Evolutionary conservation across 192 early-diverging fungal genomes (phyloP), one percentile per base, ranked within the genome.

Genomic region (Cladochytrium replicatum): DNA sequence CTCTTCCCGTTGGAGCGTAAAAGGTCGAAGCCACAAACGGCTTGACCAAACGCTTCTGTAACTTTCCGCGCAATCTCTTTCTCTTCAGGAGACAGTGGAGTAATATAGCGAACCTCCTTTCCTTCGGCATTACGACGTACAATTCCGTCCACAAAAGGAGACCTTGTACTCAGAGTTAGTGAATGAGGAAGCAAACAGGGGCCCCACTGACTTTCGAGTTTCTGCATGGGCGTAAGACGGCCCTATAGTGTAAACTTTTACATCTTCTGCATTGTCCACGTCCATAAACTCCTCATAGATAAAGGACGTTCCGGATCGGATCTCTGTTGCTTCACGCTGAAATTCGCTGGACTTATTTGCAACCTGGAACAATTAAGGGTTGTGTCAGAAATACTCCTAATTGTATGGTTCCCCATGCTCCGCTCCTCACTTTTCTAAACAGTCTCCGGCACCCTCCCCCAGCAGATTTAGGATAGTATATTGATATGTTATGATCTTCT

Each of bases 181-280:
- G 31, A 55, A 50, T 26, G 39, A 50, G 32, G n/a, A 26, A 19
- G 59, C 31, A 23, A 3, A 31, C 27, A 59, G 19, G 29, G 1
- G 15, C 21, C 4, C 21, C 2, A 38, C 58, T 45, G 72, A 85
- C 79, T 93, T 93, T 67, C 94, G 76, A 2, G 89, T 94, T 65
- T 98, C 94, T 6, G 94, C 92, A 57, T 98, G 91, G 3, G 84
- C 81, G 65, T 86, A 96, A n/a, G 58, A 50, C 8, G 84, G 68
- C 17, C 92, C 92, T 27, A 95, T 86, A 0, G 92, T 98, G 61
- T 98, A 98, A 23, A 95, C 84, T 62, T 98, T 98, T 58, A 98
- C 87, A 60, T 98, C 94, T 51, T 94, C 94, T 4, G 87, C 84
- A 66, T 92, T 91, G 58, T 95, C 88, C 5, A 91, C 89, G 41